Evolutionary conservation across 208 protist species (phyloP).

Genomic region (Naegleria lovaniensis): DNA sequence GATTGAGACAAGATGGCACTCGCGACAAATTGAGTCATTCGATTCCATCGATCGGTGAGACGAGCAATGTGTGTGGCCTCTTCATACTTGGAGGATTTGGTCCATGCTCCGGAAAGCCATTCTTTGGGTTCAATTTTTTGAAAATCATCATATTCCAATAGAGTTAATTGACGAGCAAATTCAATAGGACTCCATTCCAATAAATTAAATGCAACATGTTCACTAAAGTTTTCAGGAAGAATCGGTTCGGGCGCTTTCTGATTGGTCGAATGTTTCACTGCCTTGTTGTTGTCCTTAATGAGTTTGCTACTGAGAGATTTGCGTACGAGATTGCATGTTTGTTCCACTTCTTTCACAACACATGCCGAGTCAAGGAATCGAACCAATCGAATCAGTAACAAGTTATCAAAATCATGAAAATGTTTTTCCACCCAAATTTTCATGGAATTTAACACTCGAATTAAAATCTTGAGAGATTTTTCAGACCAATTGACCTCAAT

Average conservation of each 20-base stretch:
- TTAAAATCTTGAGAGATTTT: not conserved
- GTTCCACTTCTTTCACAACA: not conserved
- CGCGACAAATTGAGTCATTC: conserved; percentile 19
- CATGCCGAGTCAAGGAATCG: not conserved
- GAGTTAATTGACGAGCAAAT: conserved; percentile 33
- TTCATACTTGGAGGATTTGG: not conserved
- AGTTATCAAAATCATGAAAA: conserved; percentile 29
- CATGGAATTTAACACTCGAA: not conserved
- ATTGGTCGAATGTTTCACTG: not conserved
- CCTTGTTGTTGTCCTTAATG: not conserved
- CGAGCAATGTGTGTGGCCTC: conserved; percentile 31
- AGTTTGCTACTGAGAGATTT: not conserved
- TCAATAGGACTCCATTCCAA: not conserved
- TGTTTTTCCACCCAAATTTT: conserved; percentile 25
- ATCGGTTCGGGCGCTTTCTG: not conserved
- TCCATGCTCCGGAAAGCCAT: conserved; percentile 28
- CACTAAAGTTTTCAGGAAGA: not conserved
- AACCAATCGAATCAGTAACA: conserved; percentile 12
- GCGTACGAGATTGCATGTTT: not conserved
- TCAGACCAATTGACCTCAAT: not conserved
- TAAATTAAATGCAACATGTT: conserved; percentile 1
- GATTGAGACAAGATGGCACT: conserved; percentile 21
- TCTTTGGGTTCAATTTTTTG: conserved; percentile 39
- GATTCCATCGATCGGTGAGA: conserved; percentile 44
- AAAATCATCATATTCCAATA: conserved; percentile 35